phyloP scores from a whole-genome alignment of 129 eudicot genomes.

The Rutidosis leptorrhynchoides region DNA sequence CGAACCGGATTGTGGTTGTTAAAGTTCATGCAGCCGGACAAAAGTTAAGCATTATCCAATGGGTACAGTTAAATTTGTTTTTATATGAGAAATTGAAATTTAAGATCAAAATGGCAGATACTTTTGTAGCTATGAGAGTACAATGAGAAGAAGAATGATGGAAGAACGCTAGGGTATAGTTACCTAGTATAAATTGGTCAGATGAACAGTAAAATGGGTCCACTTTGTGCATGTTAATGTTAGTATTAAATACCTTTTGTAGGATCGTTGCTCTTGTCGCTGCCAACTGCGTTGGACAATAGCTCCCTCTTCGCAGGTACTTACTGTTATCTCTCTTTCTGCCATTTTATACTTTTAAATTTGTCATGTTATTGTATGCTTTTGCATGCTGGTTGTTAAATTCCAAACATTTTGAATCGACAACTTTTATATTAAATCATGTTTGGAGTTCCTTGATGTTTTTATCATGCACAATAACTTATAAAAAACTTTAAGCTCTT shows the following conservation, averaged over 20 bases:
- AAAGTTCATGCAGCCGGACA: conserved; percentile 13
- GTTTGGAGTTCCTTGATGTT: too few species aligned
- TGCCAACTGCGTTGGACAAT: conserved; percentile 32
- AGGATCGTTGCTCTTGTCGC: conserved; percentile 50
- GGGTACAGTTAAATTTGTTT: conserved; percentile 19
- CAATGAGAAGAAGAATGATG: conserved; percentile 34
- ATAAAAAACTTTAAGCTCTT: too few species aligned
- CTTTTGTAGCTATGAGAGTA: conserved; percentile 25
- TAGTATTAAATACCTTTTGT: conserved; percentile 32
- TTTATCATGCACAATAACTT: too few species aligned
- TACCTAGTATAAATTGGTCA: conserved; percentile 20
- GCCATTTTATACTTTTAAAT: conserved; percentile 14
- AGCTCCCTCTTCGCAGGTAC: conserved; percentile 27
- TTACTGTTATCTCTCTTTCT: conserved; percentile 1
- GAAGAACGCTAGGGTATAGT: too few species aligned
- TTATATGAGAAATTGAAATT: not conserved
- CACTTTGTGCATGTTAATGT: conserved; percentile 28
- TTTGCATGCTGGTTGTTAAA: not conserved
- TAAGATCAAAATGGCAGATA: conserved; percentile 4
- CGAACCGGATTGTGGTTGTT: conserved; percentile 1
- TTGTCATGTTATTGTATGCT: conserved; percentile 8
- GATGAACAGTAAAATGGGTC: conserved; percentile 24
- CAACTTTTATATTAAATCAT: too few species aligned
- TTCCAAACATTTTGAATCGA: too few species aligned
- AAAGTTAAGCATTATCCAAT: conserved; percentile 12